Conservation (phyloP, 768 basidiomycete species). For the Mycena rosella region DNA sequence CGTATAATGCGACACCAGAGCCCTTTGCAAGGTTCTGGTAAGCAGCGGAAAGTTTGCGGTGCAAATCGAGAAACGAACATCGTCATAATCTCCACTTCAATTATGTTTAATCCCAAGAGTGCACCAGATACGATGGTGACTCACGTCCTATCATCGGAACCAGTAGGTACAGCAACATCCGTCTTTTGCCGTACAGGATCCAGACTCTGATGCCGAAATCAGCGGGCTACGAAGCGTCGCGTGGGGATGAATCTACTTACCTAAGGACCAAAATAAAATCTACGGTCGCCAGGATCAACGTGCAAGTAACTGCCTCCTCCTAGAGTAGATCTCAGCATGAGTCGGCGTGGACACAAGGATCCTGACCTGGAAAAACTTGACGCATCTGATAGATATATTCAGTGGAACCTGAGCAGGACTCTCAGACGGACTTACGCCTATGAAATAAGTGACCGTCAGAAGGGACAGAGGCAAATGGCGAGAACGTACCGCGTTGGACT, state of each 20-base stretch:
- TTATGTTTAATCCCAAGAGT: neutral
- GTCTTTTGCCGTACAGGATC: conserved; percentile 28
- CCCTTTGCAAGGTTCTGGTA: conserved; percentile 1
- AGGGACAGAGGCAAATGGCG: neutral
- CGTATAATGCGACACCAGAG: conserved; percentile 29
- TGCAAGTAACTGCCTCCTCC: conserved; percentile 26
- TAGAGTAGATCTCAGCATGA: neutral
- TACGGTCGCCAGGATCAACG: conserved; percentile 32
- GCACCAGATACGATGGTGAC: neutral
- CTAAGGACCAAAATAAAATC: conserved; percentile 29
- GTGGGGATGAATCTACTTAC: neutral
- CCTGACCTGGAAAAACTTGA: conserved; percentile 26
- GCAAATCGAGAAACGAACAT: conserved; percentile 20
- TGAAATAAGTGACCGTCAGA: neutral
- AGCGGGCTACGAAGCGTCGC: neutral
- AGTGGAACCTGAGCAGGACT: too few relatives aligned
- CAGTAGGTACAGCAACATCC: conserved; percentile 23
- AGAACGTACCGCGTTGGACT: conserved; percentile 24
- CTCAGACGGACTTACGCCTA: conserved; percentile 7
- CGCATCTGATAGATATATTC: conserved; percentile 7
- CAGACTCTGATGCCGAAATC: conserved; percentile 25
- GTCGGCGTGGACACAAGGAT: too few relatives aligned
- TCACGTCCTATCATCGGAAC: conserved; percentile 32
- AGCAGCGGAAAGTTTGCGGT: too few relatives aligned
- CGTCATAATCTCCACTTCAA: conserved; percentile 31